phyloP scores from a whole-genome alignment of 2,329 filamentous ascomycete species.

The Hymenoscyphus fructigenus region DNA sequence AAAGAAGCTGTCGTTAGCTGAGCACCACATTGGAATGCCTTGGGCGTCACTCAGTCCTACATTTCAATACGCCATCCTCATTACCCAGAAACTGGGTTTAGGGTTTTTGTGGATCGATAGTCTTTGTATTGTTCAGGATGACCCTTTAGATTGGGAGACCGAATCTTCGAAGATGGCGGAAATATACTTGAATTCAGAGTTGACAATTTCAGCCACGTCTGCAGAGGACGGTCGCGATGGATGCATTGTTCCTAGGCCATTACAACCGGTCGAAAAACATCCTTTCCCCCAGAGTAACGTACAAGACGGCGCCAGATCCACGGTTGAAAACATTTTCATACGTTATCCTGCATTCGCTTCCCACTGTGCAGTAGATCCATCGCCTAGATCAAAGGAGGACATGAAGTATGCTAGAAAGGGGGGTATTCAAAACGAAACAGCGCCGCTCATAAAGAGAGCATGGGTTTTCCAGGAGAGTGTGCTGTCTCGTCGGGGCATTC shows the following conservation, averaged over 20 bases:
- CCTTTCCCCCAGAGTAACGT: not conserved
- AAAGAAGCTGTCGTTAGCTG: not conserved
- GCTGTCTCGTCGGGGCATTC: not conserved
- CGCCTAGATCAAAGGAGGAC: not conserved
- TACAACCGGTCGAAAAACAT: not conserved
- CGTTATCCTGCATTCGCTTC: not conserved
- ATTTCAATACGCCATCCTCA: not conserved
- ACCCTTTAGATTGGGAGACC: slow-evolving; percentile 1
- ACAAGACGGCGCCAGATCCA: not conserved
- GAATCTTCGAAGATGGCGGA: not conserved
- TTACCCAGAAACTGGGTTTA: not conserved
- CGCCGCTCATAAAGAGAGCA: not conserved
- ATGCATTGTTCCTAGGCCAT: not conserved
- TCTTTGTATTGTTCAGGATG: slow-evolving; percentile 12
- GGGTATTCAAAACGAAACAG: not conserved
- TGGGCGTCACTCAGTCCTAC: not conserved
- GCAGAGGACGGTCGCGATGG: not conserved
- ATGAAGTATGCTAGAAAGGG: not conserved
- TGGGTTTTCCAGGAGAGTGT: not conserved
- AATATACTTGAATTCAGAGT: not conserved
- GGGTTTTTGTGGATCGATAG: slow-evolving; percentile 13
- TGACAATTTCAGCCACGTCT: not conserved
- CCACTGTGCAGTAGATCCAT: not conserved
- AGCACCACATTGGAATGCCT: not conserved
- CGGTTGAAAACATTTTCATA: not conserved